A percentile compares a stretch with the other conserved stretches of the same genome.
Conservation (phyloP, 768 basidiomycete genomes). For the Leucocoprinus leucothites region DNA sequence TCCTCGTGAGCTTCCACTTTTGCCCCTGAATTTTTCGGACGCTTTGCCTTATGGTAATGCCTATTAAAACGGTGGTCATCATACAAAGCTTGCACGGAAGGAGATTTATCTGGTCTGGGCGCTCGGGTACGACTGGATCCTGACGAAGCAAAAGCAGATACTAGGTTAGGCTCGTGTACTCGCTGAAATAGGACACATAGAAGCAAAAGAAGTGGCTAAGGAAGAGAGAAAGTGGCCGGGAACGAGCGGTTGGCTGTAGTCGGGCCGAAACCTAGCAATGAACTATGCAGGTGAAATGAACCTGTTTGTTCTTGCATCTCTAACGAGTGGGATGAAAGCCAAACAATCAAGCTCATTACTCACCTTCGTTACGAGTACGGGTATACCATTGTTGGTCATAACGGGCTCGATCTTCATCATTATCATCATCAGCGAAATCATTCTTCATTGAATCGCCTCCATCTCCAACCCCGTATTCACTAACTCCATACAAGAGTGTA, state of each 20-base stretch:
- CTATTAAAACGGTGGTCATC: neutral
- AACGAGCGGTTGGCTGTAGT: neutral
- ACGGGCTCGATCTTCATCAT: conserved; percentile 4
- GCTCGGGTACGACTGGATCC: neutral
- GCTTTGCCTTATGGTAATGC: neutral
- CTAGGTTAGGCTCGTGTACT: neutral
- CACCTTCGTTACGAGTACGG: conserved; percentile 4
- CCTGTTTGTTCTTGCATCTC: neutral
- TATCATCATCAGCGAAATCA: neutral
- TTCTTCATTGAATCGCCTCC: neutral
- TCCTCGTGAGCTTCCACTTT: neutral
- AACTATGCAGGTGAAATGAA: neutral
- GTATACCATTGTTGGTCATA: neutral
- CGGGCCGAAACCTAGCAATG: conserved; percentile 4
- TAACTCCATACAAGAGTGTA: neutral
- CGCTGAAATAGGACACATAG: neutral
- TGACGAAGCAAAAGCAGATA: neutral
- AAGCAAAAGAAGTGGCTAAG: neutral
- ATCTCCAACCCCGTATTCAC: neutral
- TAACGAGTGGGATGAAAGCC: neutral
- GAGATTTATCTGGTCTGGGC: neutral
- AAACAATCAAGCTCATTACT: neutral
- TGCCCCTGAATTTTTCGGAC: neutral
- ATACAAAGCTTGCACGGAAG: neutral
- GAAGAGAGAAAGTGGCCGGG: neutral